Base-by-base conservation (phyloP, 352 stramenopile genomes). In the Phytophthora tentaculata region DNA sequence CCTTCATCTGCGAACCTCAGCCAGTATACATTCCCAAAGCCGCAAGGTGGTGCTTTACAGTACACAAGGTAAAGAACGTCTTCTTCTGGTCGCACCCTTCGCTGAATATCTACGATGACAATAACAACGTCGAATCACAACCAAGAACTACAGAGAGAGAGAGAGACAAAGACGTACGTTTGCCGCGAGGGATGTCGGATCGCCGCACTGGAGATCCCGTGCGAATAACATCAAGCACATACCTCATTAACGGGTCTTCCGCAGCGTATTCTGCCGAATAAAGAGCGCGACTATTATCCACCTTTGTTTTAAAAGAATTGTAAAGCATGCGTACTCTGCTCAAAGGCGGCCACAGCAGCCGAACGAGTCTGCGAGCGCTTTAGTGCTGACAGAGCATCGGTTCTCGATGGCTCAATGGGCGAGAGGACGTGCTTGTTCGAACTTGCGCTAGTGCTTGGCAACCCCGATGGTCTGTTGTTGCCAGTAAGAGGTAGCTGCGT, bases 1-100 rank as follows among this genome's bases (percentile, higher is more conserved):
- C 67, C 47, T 58, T 91, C 84, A 14, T 79, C 53, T 14, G 72
- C 72, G 57, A 90, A 80, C 17, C 67, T 56, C 9, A 92, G 61
- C 83, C 83, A 92, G 43, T 91, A 91, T 9, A 88, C 72, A 44
- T 91, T 92, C 0, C 74, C 71, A 49, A 91, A 92, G 12, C 76
- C 79, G 53, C 83, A 90, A 8, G 83, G 83, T 43, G 83, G 81
- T 10, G 24, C 32, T 20, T 58, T 29, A 22, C 77, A 72, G 24
- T 80, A 81, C 12, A 73, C 39, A 12, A 92, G 72, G 32, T 82
- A 92, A 1, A 92, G 45, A 2, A 87, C 78, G 32, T 92, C 83
- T 56, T 92, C 72, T 29, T 88, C 81, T 3, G 62, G 69, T 3
- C 62, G 37, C 17, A 74, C 35, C 44, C 57, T 77, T 24, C 64